Evolutionary conservation across 2,329 filamentous ascomycete species (phyloP), one percentile per base, ranked within the genome.

Genomic region (Lachnellula occidentalis): DNA sequence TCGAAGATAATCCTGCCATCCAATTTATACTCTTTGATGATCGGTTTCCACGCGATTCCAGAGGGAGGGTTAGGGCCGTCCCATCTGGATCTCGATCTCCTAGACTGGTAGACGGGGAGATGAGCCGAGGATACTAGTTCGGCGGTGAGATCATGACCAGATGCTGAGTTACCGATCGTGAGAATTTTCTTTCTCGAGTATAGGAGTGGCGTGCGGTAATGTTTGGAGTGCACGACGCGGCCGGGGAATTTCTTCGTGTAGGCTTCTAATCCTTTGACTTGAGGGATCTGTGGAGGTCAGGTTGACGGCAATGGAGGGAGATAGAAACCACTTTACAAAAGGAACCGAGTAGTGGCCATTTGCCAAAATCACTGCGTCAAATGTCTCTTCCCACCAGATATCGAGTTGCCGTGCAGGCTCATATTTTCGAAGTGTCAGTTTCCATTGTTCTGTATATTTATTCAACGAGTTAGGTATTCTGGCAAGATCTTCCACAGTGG

Each of bases 101-200:
- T 70, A 0, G 80, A 83, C 53, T 79, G 75, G 56, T 78, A 78
- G 1, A 83, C 70, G 0, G 79, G 78, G 0, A 68, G 67, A 0
- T 66, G 56, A 0, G 73, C 74, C 0, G 67, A 62, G 11, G 67
- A 62, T 1, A 72, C 58, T 0, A 79, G 60, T 17, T 96, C 91
- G 2, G 77, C 72, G 14, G 86, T 85, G 60, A 96, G 87, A 64
- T 96, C 92, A 15, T 90, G 74, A 0, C 90, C 92, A 0, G 90
- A 95, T 0, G 90, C 88, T 0, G 88, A 87, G 66, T 91, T 95
- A 14, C 92, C 92, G 0, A 96, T 83, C 0, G 96, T 78, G 4
- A 96, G 69, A 7, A 92, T 87, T 69, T 87, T 92, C 67, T 87
- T 87, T 49, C 74, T 77, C 2, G 68, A 66, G 64, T 85, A 95